Base-by-base conservation (phyloP, 1,284 basidiomycete species). In the Chiua sp. region DNA sequence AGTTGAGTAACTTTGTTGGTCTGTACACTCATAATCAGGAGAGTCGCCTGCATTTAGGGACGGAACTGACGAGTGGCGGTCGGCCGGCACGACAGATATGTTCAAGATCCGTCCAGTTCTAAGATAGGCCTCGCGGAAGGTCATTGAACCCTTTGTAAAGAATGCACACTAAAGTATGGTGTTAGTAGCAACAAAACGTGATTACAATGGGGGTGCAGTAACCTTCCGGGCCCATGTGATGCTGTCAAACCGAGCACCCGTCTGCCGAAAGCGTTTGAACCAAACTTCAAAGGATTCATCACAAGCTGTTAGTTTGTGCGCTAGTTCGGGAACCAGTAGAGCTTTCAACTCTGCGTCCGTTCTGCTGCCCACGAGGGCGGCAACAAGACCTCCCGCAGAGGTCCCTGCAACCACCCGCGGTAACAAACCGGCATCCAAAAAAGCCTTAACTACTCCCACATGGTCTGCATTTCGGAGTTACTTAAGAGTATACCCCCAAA, bases 121-220 rank as follows among this genome's bases (percentile, higher is more conserved):
- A 71, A 94, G 80, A 71, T 97, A 98, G 1, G 97, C 97, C 73
- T 99, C 98, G 57, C 88, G 87, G 79, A 99, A 99, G 0, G 97
- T 99, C 84, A 94, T 87, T 1, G 92, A 96, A 6, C 98, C 98
- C 63, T 89, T 84, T 7, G 96, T 98, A 76, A 98, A 98, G 79
- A 94, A 99, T 50, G 87, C 85, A 69, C 76, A 82, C 79, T 80
- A 48, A 51, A 39, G 30, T 13, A 46, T 30, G 3, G 47, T 11
- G 47, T 56, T 22, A 46, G 39, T 42, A 47, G 35, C 23, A 53
- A 23, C 37, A 26, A 39, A n/a, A 26, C 20, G 2, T 35, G 33
- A 37, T 53, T 5, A 37, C 12, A 52, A 23, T 53, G 32, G 30
- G 18, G 15, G 47, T 20, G 54, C 42, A 59, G 67, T 70, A 51